Conservation (phyloP, 345 rosid species). For the Chamaenerion angustifolium region DNA sequence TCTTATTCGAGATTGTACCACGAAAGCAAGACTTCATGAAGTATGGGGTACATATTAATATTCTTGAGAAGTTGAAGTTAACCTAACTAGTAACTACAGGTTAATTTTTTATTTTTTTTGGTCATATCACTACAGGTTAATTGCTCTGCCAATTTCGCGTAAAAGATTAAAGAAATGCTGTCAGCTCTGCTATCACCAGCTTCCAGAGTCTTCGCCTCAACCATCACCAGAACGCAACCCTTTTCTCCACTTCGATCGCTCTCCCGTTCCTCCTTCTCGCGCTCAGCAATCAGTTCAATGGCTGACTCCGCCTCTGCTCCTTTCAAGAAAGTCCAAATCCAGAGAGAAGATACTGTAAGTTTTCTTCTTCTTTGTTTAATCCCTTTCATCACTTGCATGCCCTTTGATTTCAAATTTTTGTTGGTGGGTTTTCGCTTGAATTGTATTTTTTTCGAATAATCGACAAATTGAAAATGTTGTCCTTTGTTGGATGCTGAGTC, state of each 20-base stretch:
- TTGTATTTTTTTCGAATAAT: not conserved
- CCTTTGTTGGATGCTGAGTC: too few species aligned
- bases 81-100: too few species aligned
- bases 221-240: constrained; percentile 3
- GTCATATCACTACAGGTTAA: too few species aligned
- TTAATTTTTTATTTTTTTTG: too few species aligned
- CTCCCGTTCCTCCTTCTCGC: constrained; percentile 9
- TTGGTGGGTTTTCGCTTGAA: not conserved
- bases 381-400: not conserved
- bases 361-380: not conserved
- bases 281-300: constrained; percentile 43
- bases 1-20: too few species aligned
- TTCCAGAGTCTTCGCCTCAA: constrained; percentile 7
- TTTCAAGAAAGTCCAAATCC: constrained; percentile 74
- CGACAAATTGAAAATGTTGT: not conserved
- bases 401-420: not conserved
- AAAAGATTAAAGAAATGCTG: constrained; percentile 2
- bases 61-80: too few species aligned
- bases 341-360: constrained; percentile 71
- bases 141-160: too few species aligned
- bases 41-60: too few species aligned
- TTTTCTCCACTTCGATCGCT: constrained; percentile 6
- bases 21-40: too few species aligned
- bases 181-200: constrained; percentile 16
- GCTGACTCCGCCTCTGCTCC: constrained; percentile 37